Evolutionary conservation across 768 basidiomycete species (phyloP).

Genomic region (Lentinus brumalis): DNA sequence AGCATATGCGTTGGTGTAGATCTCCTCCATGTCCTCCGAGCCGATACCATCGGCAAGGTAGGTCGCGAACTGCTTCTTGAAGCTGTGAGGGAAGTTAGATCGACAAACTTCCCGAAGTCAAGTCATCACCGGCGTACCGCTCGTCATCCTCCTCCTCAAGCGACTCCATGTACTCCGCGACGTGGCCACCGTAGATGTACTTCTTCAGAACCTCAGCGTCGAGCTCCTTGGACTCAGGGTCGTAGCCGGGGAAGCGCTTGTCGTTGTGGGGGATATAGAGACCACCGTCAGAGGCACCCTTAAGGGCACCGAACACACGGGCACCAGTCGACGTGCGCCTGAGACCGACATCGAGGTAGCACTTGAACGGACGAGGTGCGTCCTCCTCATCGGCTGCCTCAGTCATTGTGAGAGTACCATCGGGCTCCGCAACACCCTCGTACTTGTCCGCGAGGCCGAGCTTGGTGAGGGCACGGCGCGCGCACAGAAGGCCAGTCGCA

Average conservation of each 20-base stretch:
- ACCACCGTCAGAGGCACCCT: slow-evolving; percentile 97
- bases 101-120: slow-evolving; percentile 4
- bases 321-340: slow-evolving; percentile 97
- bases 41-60: slow-evolving; percentile 96
- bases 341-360: slow-evolving; percentile 97
- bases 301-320: slow-evolving; percentile 97
- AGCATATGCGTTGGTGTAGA: slow-evolving; percentile 89
- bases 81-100: slow-evolving; percentile 46
- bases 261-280: slow-evolving; percentile 98
- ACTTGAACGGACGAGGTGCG: slow-evolving; percentile 98
- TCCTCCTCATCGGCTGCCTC: slow-evolving; percentile 89
- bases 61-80: slow-evolving; percentile 95
- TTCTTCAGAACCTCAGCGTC: slow-evolving; percentile 95
- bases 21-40: slow-evolving; percentile 96
- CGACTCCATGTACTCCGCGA: slow-evolving; percentile 99
- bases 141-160: slow-evolving; percentile 99
- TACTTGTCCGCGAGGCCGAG: slow-evolving; percentile 98
- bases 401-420: slow-evolving; percentile 82
- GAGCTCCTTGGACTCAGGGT: slow-evolving; percentile 88
- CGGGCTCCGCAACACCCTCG: slow-evolving; percentile 89
- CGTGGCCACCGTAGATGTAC: slow-evolving; percentile 97
- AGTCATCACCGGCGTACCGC: slow-evolving; percentile 50
- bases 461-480: slow-evolving; percentile 93
- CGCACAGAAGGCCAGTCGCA: slow-evolving; percentile 93
- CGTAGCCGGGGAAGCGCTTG: slow-evolving; percentile 98